Conservation (phyloP, 163 green algal species). For the Dunaliella salina region DNA sequence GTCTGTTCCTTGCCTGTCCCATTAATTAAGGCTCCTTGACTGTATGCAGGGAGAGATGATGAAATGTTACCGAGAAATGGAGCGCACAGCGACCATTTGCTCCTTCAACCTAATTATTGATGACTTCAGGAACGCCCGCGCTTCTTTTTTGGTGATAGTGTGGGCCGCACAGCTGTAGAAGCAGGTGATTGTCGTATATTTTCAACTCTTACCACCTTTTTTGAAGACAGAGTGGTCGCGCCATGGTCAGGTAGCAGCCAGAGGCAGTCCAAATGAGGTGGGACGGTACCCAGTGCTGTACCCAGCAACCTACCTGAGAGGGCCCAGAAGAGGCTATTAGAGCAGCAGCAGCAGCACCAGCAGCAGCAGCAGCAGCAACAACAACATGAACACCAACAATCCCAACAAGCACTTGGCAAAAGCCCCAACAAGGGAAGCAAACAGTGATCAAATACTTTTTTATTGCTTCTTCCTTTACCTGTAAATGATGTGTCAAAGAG, state of each 20-base stretch:
- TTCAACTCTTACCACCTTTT: too few species aligned
- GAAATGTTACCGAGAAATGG: constrained; percentile 43
- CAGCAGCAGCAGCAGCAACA: constrained; percentile 5
- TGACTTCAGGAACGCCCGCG: constrained; percentile 41
- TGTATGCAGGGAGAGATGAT: constrained; percentile 33
- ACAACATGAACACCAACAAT: neutral
- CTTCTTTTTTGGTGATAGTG: constrained; percentile 37
- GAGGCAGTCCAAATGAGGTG: constrained; percentile 5
- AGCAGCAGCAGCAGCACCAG: constrained; percentile 6
- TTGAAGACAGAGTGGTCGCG: neutral
- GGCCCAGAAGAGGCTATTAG: constrained; percentile 3
- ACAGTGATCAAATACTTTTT: neutral
- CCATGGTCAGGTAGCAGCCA: neutral
- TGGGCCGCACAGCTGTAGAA: neutral
- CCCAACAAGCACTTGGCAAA: neutral
- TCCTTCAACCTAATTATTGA: constrained; percentile 48
- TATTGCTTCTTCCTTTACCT: too few species aligned
- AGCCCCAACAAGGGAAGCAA: neutral
- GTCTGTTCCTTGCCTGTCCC: too few species aligned
- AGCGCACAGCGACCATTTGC: constrained; percentile 35
- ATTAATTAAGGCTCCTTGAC: neutral
- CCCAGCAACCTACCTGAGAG: constrained; percentile 11
- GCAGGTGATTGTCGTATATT: neutral
- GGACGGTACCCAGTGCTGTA: neutral
- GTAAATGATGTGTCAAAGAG: too few species aligned